phyloP scores from a whole-genome alignment of 305 asterid genomes.

The Ruellia speciosa region DNA sequence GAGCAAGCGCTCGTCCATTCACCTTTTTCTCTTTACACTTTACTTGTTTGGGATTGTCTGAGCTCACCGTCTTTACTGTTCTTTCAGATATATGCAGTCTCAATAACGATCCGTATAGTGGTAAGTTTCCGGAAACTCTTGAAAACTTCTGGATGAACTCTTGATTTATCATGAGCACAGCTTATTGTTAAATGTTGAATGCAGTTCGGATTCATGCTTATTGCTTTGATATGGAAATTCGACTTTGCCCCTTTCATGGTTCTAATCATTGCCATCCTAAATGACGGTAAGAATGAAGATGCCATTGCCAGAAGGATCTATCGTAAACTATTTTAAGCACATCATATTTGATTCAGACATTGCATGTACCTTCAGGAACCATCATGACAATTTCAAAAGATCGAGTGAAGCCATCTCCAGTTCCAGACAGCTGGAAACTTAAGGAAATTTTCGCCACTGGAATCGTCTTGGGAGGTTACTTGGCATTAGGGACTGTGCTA shows the following conservation, averaged over 20 bases:
- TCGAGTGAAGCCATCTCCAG: conserved; percentile 78
- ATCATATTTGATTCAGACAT: conserved; percentile 2
- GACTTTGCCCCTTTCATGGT: conserved; percentile 87
- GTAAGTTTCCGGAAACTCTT: conserved; percentile 21
- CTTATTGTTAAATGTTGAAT: conserved; percentile 7
- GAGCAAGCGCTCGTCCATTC: background rate
- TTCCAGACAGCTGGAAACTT: conserved; percentile 82
- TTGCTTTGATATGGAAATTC: conserved; percentile 65
- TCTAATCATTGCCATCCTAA: conserved; percentile 74
- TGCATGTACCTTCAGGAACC: conserved; percentile 38
- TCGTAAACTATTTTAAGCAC: background rate
- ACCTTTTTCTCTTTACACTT: background rate
- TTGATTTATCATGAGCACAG: background rate
- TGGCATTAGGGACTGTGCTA: conserved; percentile 61
- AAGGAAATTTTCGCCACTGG: conserved; percentile 72
- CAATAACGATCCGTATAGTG: conserved; percentile 58
- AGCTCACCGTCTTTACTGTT: background rate
- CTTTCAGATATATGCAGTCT: conserved; percentile 52
- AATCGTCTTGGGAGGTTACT: conserved; percentile 61
- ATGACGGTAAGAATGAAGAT: conserved; percentile 43
- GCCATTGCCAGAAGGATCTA: background rate
- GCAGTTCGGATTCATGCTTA: conserved; percentile 81
- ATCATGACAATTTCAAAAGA: conserved; percentile 82
- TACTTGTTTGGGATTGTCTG: background rate
- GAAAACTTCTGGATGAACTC: background rate